These are phyloP conservation scores for Austroboletus eburneus DNA, from an alignment of 768 basidiomycete species.

Conservation along the genomic window DNA sequence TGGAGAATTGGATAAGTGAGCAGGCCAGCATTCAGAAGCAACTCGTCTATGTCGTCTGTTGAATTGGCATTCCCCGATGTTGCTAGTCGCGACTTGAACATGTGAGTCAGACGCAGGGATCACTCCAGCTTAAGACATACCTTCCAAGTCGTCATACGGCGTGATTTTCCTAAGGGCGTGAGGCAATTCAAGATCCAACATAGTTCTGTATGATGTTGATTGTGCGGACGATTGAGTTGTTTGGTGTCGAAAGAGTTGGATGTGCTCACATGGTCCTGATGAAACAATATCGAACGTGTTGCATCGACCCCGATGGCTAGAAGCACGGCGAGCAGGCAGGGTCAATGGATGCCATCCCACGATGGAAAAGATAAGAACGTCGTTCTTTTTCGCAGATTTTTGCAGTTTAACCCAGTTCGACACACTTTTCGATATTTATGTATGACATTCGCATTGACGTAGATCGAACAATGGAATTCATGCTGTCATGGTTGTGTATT, in stretches of 20 bases:
- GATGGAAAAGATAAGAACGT: conserved; percentile 76
- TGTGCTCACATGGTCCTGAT: conserved; percentile 77
- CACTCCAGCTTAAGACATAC: conserved; percentile 34
- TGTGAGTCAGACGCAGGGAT: not conserved
- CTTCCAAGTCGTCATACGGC: conserved; percentile 79
- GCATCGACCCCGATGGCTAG: conserved; percentile 86
- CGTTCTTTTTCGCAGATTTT: too few relatives aligned
- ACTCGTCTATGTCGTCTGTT: conserved; percentile 78
- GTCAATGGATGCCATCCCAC: conserved; percentile 96
- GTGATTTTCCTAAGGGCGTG: too few relatives aligned
- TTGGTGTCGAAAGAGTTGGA: not conserved
- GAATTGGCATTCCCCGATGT: conserved; percentile 67
- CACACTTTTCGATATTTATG: too few relatives aligned
- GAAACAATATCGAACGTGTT: conserved; percentile 67
- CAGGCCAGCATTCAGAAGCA: conserved; percentile 75
- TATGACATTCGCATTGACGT: too few relatives aligned
- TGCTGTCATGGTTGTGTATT: too few relatives aligned
- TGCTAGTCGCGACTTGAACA: conserved; percentile 64
- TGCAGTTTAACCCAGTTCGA: too few relatives aligned
- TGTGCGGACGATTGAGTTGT: conserved; percentile 40
- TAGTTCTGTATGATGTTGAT: too few relatives aligned
- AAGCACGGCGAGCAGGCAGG: conserved; percentile 80
- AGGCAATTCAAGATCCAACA: too few relatives aligned
- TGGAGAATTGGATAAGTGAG: conserved; percentile 93
- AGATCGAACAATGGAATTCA: too few relatives aligned